These are phyloP conservation scores for Trebouxia sp. DNA, from an alignment of 139 green algal species.

Conservation along the genomic window DNA sequence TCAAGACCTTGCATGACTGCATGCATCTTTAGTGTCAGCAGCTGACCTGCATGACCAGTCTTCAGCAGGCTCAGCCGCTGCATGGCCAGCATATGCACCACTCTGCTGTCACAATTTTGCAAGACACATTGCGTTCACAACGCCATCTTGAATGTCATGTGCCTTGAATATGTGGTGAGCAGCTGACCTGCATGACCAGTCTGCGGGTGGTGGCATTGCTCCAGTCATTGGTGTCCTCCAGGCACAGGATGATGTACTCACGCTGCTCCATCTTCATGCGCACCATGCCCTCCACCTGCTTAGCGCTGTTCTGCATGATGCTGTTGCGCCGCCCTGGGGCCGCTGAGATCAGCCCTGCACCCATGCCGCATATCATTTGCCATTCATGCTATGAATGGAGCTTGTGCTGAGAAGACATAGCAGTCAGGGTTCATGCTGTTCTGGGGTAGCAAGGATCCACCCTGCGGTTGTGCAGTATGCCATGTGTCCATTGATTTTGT, in stretches of 20 bases:
- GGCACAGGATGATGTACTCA: slow-evolving; percentile 96
- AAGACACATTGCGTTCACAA: too few relatives aligned
- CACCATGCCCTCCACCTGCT: slow-evolving; percentile 88
- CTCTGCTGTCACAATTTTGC: too few relatives aligned
- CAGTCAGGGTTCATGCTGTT: background rate
- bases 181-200: slow-evolving; percentile 85
- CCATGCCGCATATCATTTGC: background rate
- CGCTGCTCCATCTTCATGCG: slow-evolving; percentile 86
- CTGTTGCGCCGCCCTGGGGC: slow-evolving; percentile 84
- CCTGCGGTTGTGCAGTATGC: background rate
- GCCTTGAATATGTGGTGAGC: too few relatives aligned
- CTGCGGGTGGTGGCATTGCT: slow-evolving; percentile 90
- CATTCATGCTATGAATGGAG: background rate
- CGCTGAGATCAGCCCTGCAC: slow-evolving; percentile 86
- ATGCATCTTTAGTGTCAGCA: too few relatives aligned
- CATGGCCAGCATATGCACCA: too few relatives aligned
- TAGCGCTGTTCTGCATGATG: slow-evolving; percentile 63
- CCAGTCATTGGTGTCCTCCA: slow-evolving; percentile 96
- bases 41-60: too few relatives aligned
- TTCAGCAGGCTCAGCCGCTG: too few relatives aligned
- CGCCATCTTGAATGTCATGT: too few relatives aligned
- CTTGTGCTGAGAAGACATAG: too few relatives aligned
- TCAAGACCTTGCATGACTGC: too few relatives aligned
- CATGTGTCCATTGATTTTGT: too few relatives aligned
- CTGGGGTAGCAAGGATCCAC: background rate